These are phyloP conservation scores for Debaryomyces udenii DNA, from an alignment of 1,139 yeast species.

Conservation along the genomic window DNA sequence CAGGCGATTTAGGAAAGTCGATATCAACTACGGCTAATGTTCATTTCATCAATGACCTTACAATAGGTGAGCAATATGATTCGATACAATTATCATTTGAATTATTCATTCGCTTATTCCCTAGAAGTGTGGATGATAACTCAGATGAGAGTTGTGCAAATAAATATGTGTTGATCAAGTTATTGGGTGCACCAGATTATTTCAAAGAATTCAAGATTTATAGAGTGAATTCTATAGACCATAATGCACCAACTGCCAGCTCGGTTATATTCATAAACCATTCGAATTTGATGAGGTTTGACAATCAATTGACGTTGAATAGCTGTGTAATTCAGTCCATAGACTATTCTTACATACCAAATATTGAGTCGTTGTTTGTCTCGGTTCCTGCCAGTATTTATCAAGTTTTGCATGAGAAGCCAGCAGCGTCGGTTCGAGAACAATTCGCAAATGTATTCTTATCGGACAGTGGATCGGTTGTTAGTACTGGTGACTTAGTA, in stretches of 20 bases:
- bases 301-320: conserved; percentile 38
- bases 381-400: conserved; percentile 51
- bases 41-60: conserved; percentile 35
- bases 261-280: conserved; percentile 43
- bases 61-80: conserved; percentile 27
- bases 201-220: conserved; percentile 40
- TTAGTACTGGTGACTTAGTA: conserved; percentile 37
- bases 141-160: conserved; percentile 15
- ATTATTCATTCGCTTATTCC: conserved; percentile 37
- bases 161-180: conserved; percentile 36
- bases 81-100: conserved; percentile 39
- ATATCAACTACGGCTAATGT: conserved; percentile 33
- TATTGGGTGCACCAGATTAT: conserved; percentile 49
- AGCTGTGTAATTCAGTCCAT: conserved; percentile 38
- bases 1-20: conserved; percentile 14
- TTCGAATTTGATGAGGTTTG: conserved; percentile 34
- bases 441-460: conserved; percentile 32
- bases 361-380: conserved; percentile 37
- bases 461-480: conserved; percentile 32
- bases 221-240: conserved; percentile 36
- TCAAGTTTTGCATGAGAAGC: conserved; percentile 32
- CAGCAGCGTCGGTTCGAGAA: conserved; percentile 29
- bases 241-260: conserved; percentile 20
- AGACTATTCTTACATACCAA: conserved; percentile 28
- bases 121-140: conserved; percentile 20